Conservation (phyloP, 2,329 filamentous ascomycete genomes). For the Aspergillus pseudoviridinutans region DNA sequence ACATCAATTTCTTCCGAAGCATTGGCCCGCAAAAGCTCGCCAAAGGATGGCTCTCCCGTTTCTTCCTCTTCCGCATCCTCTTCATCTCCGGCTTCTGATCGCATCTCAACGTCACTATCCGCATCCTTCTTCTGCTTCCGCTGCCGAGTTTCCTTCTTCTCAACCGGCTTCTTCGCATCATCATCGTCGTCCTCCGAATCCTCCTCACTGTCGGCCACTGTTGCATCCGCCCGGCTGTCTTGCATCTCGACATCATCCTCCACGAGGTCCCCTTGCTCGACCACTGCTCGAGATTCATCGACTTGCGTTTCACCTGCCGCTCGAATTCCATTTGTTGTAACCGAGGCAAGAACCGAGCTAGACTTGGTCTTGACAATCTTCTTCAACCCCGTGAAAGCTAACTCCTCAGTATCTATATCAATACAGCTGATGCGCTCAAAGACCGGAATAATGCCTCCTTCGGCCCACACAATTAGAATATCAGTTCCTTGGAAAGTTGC, state of each 20-base stretch:
- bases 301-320: slow-evolving; percentile 49
- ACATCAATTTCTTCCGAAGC: slow-evolving; percentile 75
- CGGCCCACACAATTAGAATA: slow-evolving; percentile 46
- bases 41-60: slow-evolving; percentile 67
- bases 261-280: slow-evolving; percentile 47
- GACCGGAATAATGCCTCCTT: slow-evolving; percentile 47
- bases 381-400: slow-evolving; percentile 43
- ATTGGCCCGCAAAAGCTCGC: slow-evolving; percentile 71
- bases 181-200: slow-evolving; percentile 19
- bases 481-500: slow-evolving; percentile 44
- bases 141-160: slow-evolving; percentile 15
- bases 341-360: slow-evolving; percentile 42
- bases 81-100: slow-evolving; percentile 29
- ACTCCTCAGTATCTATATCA: slow-evolving; percentile 41
- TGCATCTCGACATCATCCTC: slow-evolving; percentile 43
- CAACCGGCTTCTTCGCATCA: slow-evolving; percentile 16
- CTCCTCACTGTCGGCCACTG: slow-evolving; percentile 22
- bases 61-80: slow-evolving; percentile 39
- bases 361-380: slow-evolving; percentile 44
- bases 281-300: slow-evolving; percentile 55
- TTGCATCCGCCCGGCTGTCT: slow-evolving; percentile 34
- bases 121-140: slow-evolving; percentile 12
- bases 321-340: slow-evolving; percentile 52
- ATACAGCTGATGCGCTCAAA: slow-evolving; percentile 49
- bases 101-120: slow-evolving; percentile 26